Conservation (phyloP, 352 stramenopile genomes). For the Labyrinthula sp. region DNA sequence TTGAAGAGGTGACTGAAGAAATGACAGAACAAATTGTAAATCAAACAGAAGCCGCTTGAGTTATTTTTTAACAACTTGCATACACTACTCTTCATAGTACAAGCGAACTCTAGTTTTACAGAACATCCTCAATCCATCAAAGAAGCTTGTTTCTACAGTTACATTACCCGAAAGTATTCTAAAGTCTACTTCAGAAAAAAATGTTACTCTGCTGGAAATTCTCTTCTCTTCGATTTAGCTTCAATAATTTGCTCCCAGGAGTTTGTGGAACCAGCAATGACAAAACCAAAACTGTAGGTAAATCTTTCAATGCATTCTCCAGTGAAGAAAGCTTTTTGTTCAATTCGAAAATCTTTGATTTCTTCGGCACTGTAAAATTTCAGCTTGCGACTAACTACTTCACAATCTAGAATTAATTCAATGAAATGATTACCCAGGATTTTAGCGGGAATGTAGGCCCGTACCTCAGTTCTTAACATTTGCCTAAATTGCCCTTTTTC, state of each 20-base stretch:
- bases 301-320: slow-evolving; percentile 49
- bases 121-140: too few relatives aligned
- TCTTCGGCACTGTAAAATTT: slow-evolving; percentile 67
- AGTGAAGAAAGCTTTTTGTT: slow-evolving; percentile 51
- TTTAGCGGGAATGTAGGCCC: slow-evolving; percentile 42
- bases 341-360: slow-evolving; percentile 67
- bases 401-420: too few relatives aligned
- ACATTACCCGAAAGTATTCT: slow-evolving; percentile 56
- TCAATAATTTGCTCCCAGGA: slow-evolving; percentile 82
- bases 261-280: slow-evolving; percentile 78
- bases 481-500: slow-evolving; percentile 26
- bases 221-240: slow-evolving; percentile 54
- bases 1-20: too few relatives aligned
- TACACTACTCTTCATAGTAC: too few relatives aligned
- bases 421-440: too few relatives aligned
- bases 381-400: slow-evolving; percentile 66
- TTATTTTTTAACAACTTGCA: too few relatives aligned
- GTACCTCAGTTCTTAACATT: slow-evolving; percentile 20
- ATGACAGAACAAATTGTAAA: too few relatives aligned
- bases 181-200: too few relatives aligned
- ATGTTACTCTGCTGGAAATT: slow-evolving; percentile 48
- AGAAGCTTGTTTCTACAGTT: slow-evolving; percentile 81
- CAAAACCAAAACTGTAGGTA: slow-evolving; percentile 78
- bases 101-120: too few relatives aligned
- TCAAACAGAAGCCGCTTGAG: too few relatives aligned